phyloP scores from a whole-genome alignment of 345 rosid genomes.

The Salix caprea region DNA sequence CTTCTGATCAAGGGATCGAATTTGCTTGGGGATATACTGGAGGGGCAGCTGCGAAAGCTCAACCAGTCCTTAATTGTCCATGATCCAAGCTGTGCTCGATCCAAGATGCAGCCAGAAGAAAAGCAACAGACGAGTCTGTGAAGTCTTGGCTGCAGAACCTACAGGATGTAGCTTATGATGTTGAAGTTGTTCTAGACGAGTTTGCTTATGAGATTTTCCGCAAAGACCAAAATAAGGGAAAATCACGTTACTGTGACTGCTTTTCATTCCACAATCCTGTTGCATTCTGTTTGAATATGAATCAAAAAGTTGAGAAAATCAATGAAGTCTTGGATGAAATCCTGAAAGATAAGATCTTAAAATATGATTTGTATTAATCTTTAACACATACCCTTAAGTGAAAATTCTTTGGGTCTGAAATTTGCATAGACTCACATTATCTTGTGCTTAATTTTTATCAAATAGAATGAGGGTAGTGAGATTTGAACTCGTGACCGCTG shows the following conservation, averaged over 20 bases:
- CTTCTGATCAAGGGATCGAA: not conserved
- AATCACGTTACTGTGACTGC: not conserved
- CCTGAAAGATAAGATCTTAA: not conserved
- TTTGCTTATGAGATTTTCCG: not conserved
- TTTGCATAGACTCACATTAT: no score
- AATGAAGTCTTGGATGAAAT: not conserved
- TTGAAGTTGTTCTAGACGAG: constrained; percentile 2
- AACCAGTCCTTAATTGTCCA: not conserved
- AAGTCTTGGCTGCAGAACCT: not conserved
- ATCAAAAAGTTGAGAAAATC: not conserved
- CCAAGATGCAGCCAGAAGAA: not conserved
- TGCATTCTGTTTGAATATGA: not conserved
- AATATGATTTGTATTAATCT: no score
- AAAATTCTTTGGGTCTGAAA: no score
- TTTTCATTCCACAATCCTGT: not conserved
- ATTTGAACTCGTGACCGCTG: no score
- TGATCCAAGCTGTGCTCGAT: not conserved
- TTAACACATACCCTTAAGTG: fast-evolving
- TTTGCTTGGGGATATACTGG: not conserved
- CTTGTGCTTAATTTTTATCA: no score
- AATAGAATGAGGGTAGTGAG: no score
- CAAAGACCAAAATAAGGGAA: not conserved
- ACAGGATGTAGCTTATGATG: not conserved
- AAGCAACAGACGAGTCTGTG: not conserved
- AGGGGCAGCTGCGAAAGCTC: not conserved